Evolutionary conservation across 441 rosid genomes (phyloP), one percentile per base, ranked within the genome.

Genomic region (Mallotus repandus): DNA sequence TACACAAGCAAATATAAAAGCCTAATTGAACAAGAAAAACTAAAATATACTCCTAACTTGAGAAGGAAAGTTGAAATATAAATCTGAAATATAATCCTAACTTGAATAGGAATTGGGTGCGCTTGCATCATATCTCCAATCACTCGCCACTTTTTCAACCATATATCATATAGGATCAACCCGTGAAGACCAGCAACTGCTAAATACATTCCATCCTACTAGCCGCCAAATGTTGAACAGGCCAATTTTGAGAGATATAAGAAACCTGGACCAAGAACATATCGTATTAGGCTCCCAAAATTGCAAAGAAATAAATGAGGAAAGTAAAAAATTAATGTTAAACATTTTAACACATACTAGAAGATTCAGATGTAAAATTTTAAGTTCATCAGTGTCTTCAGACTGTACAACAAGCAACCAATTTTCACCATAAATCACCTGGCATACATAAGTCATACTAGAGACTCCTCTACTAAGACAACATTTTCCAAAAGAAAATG

Each of bases 101-200:
- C 0, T 25, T 25, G 29, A 25, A 25, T 0, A 25, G 29, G 29
- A 25, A 25, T 25, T 25, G 29, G 29, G 1, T 25, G 29, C 29
- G 0, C 29, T 1, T 25, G 29, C 29, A 25, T 25, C 29, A 25
- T 25, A 88, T 96, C 98, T 69, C 99, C 98, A 88, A 96, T 93
- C 56, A 92, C 93, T 64, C 98, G 86, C 98, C 99, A 96, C 80
- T 88, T 93, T 79, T 94, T 93, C 76, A 86, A 70, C 76, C 88
- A 86, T 74, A 96, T 86, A 78, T 92, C 96, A 81, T 96, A 96
- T 77, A 96, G 82, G 77, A 92, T 91, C 77, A 96, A 83, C 72
- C 99, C 98, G 80, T 92, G 94, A 68, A 89, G 87, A 82, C 98
- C 98, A 82, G 97, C 98, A 77, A 89, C 97, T 45, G 98, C 99